Evolutionary conservation across 306 rosid genomes (phyloP).

Genomic region (Pterocarpus santalinus): DNA sequence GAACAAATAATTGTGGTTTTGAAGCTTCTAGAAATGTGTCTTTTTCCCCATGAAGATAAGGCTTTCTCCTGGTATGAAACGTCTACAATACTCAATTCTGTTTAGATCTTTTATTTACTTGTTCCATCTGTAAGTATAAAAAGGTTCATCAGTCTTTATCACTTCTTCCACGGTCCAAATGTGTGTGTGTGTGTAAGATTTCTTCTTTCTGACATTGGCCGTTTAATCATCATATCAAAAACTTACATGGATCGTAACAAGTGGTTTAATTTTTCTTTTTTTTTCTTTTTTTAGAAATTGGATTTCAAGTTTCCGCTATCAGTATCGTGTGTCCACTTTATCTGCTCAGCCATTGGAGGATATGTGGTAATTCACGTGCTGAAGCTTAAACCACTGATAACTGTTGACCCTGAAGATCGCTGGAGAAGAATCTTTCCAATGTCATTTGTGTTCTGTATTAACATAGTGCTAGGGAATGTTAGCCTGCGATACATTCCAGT

Average conservation of each 20-base stretch:
- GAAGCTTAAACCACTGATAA: conserved; percentile 86
- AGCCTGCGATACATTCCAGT: conserved; percentile 97
- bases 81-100: conserved; percentile 22
- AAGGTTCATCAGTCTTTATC: conserved; percentile 24
- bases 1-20: conserved; percentile 2
- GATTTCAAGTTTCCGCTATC: conserved; percentile 97
- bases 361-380: conserved; percentile 81
- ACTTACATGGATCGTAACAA: conserved; percentile 1
- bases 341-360: conserved; percentile 92
- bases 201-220: conserved; percentile 7
- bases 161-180: conserved; percentile 16
- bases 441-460: conserved; percentile 98
- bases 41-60: background rate
- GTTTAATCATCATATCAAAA: conserved; percentile 19
- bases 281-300: conserved; percentile 66
- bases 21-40: background rate
- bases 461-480: conserved; percentile 96
- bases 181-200: conserved; percentile 20
- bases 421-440: conserved; percentile 97
- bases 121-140: conserved; percentile 17
- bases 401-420: conserved; percentile 90
- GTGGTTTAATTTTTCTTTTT: background rate
- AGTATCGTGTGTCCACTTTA: conserved; percentile 90
- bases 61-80: background rate
- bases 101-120: conserved; percentile 23